Evolutionary conservation across 75 land plant species (phyloP).

Genomic region (Pinus taeda): DNA sequence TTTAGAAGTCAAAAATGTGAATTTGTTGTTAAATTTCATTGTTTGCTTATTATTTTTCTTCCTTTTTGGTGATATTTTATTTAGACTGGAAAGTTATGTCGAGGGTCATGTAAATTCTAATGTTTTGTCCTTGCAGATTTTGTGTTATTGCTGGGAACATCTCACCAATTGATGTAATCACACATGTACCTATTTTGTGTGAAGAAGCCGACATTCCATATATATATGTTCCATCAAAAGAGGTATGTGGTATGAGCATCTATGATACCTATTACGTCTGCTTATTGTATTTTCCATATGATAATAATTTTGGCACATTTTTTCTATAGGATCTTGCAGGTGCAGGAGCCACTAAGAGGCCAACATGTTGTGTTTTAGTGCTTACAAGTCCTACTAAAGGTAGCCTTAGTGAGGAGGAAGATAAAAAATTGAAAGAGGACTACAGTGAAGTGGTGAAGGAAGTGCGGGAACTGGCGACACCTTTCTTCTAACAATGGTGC

Average conservation of each 20-base stretch:
- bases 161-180: slow-evolving; percentile 95
- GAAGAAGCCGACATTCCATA: slow-evolving; percentile 93
- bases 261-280: neutral
- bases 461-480: slow-evolving; percentile 42
- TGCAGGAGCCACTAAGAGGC: slow-evolving; percentile 91
- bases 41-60: no score
- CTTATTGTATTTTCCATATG: neutral
- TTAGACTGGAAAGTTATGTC: no score
- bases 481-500: slow-evolving; percentile 29
- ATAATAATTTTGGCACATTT: neutral
- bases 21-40: neutral
- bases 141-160: slow-evolving; percentile 98
- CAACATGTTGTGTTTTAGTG: slow-evolving; percentile 89
- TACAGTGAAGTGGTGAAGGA: slow-evolving; percentile 66
- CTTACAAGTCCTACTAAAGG: slow-evolving; percentile 80
- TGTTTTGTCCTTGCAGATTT: slow-evolving; percentile 47
- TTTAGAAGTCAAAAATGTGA: neutral
- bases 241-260: slow-evolving; percentile 37
- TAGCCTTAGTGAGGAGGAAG: slow-evolving; percentile 59
- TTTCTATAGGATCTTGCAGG: slow-evolving; percentile 82
- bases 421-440: slow-evolving; percentile 63
- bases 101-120: neutral
- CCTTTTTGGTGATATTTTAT: no score
- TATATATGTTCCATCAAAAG: slow-evolving; percentile 92
- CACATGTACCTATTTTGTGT: slow-evolving; percentile 95